Evolutionary conservation across 2,329 filamentous ascomycete species (phyloP), one percentile per base, ranked within the genome.

Genomic region (Clonostachys sp.): DNA sequence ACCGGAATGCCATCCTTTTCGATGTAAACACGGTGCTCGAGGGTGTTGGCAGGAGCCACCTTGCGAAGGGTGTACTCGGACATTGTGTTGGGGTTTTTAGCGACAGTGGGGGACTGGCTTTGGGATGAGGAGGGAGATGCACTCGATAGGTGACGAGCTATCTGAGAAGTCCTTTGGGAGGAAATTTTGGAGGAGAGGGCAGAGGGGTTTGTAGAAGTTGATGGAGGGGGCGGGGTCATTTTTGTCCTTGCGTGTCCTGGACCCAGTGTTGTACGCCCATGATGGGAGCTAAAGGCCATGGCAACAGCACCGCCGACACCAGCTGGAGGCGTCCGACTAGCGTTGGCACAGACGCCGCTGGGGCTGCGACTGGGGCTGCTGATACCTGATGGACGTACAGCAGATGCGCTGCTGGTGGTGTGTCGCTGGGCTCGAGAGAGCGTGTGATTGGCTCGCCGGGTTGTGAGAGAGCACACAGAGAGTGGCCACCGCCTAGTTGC

Each of bases 1-100:
- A 97, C 72, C 58, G 89, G 88, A 56, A 88, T 77, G 75, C 92
- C 94, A 87, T 97, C 89, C 80, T 95, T 91, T 81, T 99, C 92
- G 67, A 97, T 84, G 83, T 87, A 99, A 74, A 96, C 86, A 67
- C 94, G 89, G 83, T 96, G 91, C 79, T 97, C 91, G 68, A 96
- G 80, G 61, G 94, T 97, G 81, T 96, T 87, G 63, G 90, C 83
- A 63, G 89, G 84, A 62, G 80, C 94, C 66, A 96, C 79, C 81
- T 95, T 96, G 77, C 91, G 87, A 67, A 87, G 73, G 64, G 78
- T 79, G 78, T 90, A 99, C 55, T 71, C 68, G 53, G 81, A 79
- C 54, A 82, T 70, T 76, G 86, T 84, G 62, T 47, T 56, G 53
- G 57, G 36, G 33, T 48, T n/a, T 30, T 30, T 13, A 36, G 42